Evolutionary conservation across 2,329 filamentous ascomycete species (phyloP).

Genomic region (Fusarium veterinarium): DNA sequence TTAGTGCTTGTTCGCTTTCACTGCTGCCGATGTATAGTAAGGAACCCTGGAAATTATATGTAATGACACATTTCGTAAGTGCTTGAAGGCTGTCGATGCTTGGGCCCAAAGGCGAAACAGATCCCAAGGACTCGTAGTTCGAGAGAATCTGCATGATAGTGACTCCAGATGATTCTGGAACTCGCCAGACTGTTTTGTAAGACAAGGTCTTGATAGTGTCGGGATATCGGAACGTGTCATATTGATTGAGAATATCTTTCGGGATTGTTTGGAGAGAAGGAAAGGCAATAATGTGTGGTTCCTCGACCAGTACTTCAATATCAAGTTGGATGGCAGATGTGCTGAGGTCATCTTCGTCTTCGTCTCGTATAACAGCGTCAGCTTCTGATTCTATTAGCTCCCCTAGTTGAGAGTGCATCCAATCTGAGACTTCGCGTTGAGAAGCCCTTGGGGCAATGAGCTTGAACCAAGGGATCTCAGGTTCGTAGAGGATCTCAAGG

Average conservation of each 20-base stretch:
- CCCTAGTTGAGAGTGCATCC: slow-evolving; percentile 38
- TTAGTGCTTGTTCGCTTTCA: slow-evolving; percentile 6
- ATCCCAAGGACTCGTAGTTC: slow-evolving; percentile 29
- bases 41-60: slow-evolving; percentile 44
- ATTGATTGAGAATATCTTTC: background rate
- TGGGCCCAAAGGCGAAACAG: background rate
- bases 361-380: slow-evolving; percentile 10
- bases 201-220: slow-evolving; percentile 18
- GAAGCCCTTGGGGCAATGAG: slow-evolving; percentile 31
- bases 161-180: slow-evolving; percentile 27
- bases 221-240: slow-evolving; percentile 42
- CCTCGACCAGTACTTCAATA: slow-evolving; percentile 25
- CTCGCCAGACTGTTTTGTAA: slow-evolving; percentile 44
- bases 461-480: slow-evolving; percentile 52
- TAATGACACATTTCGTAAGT: slow-evolving; percentile 36
- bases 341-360: background rate
- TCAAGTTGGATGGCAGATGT: slow-evolving; percentile 20
- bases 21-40: slow-evolving; percentile 47
- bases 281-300: slow-evolving; percentile 43
- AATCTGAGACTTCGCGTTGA: slow-evolving; percentile 25
- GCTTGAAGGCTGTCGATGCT: slow-evolving; percentile 27
- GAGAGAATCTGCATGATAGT: slow-evolving; percentile 28
- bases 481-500: slow-evolving; percentile 52
- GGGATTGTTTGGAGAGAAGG: slow-evolving; percentile 10
- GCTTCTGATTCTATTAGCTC: slow-evolving; percentile 36